Percentiles rank a stretch among this genome's conserved stretches.
phyloP scores from a whole-genome alignment of 2,329 filamentous ascomycete species.

The Aureobasidium sp. region DNA sequence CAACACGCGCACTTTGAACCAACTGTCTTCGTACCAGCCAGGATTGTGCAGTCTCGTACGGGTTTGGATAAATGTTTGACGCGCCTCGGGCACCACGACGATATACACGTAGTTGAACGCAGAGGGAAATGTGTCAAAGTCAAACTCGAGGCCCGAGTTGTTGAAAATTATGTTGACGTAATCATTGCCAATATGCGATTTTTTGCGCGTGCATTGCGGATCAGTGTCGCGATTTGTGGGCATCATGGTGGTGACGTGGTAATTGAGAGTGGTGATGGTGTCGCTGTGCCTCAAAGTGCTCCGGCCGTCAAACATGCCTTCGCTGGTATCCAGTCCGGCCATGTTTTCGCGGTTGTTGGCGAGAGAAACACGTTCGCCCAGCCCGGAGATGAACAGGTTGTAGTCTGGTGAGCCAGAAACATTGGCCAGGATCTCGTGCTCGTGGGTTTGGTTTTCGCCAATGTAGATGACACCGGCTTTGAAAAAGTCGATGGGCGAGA shows the following conservation, averaged over 20 bases:
- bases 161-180: slow-evolving; percentile 99
- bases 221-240: slow-evolving; percentile 76
- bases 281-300: slow-evolving; percentile 93
- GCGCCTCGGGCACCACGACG: slow-evolving; percentile 82
- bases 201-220: slow-evolving; percentile 68
- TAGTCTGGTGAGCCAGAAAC: slow-evolving; percentile 82
- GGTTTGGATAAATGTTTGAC: slow-evolving; percentile 65
- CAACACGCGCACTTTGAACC: slow-evolving; percentile 80
- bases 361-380: slow-evolving; percentile 75
- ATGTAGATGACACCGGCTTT: slow-evolving; percentile 95
- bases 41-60: slow-evolving; percentile 39
- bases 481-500: slow-evolving; percentile 85
- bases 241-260: slow-evolving; percentile 96
- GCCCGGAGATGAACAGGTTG: slow-evolving; percentile 70
- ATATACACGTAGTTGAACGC: slow-evolving; percentile 98
- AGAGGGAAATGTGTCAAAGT: slow-evolving; percentile 85
- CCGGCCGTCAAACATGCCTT: slow-evolving; percentile 68
- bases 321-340: slow-evolving; percentile 75
- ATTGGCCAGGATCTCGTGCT: slow-evolving; percentile 81
- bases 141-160: slow-evolving; percentile 82
- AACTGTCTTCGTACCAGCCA: slow-evolving; percentile 35
- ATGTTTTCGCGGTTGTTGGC: slow-evolving; percentile 85
- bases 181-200: slow-evolving; percentile 93
- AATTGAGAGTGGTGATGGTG: slow-evolving; percentile 88
- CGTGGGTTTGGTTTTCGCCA: slow-evolving; percentile 74